phyloP scores from a whole-genome alignment of 345 rosid genomes.

The Lumnitzera racemosa region DNA sequence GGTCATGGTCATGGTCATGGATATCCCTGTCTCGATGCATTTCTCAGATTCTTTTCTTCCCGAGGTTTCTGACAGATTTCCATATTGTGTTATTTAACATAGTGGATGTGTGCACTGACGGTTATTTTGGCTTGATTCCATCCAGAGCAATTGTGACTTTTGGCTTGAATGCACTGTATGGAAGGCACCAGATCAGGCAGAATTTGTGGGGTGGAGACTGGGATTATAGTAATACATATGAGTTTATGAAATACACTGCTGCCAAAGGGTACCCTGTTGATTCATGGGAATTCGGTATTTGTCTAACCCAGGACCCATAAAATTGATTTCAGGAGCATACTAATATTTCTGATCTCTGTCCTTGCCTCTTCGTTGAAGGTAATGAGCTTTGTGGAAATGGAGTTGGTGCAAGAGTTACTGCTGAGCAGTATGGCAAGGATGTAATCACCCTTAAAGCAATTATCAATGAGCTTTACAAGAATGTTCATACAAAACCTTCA shows the following conservation, averaged over 20 bases:
- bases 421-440: slow-evolving; percentile 76
- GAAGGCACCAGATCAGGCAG: slow-evolving; percentile 54
- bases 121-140: slow-evolving; percentile 9
- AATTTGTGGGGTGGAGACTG: slow-evolving; percentile 84
- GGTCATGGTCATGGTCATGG: too few species aligned
- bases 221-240: slow-evolving; percentile 70
- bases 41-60: too few species aligned
- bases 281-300: slow-evolving; percentile 94
- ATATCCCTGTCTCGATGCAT: too few species aligned
- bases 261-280: slow-evolving; percentile 72
- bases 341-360: not conserved
- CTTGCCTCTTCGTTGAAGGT: slow-evolving; percentile 32
- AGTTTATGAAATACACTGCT: slow-evolving; percentile 72
- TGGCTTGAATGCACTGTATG: slow-evolving; percentile 84
- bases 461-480: slow-evolving; percentile 46
- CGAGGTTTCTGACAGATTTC: too few species aligned
- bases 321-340: not conserved
- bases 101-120: not conserved
- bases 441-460: slow-evolving; percentile 51
- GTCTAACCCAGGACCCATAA: not conserved
- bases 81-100: too few species aligned
- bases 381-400: slow-evolving; percentile 94
- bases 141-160: slow-evolving; percentile 73
- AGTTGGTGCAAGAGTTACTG: slow-evolving; percentile 78
- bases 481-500: slow-evolving; percentile 40